Conservation (phyloP, 2,329 filamentous ascomycete species). For the Trichoderma sp. region DNA sequence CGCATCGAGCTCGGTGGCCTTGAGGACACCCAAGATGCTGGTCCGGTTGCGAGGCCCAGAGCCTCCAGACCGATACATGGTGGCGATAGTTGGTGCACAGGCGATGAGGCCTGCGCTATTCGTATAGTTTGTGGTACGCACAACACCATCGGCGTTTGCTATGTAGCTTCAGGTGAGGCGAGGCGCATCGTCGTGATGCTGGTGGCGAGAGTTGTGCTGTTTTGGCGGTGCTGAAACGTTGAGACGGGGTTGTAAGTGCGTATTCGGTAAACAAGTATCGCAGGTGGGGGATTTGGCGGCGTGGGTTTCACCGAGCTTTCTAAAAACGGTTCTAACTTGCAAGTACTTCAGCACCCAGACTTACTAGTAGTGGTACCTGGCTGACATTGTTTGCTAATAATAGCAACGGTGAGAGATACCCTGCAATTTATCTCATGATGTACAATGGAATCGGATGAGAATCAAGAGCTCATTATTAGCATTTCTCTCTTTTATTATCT, state of each 20-base stretch:
- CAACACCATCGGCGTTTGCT: conserved; percentile 15
- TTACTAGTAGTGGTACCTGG: not conserved
- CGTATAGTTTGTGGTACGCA: not conserved
- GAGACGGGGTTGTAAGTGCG: not conserved
- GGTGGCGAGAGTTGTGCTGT: not conserved
- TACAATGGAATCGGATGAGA: not conserved
- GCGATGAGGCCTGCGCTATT: conserved; percentile 16
- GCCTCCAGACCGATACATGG: conserved; percentile 45
- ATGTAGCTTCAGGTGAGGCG: not conserved
- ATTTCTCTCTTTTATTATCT: not conserved
- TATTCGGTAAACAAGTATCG: conserved; percentile 3
- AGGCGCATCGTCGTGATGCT: conserved; percentile 15
- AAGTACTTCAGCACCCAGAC: not conserved
- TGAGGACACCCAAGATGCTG: conserved; percentile 72
- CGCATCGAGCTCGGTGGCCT: conserved; percentile 70
- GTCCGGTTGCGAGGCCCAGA: conserved; percentile 36
- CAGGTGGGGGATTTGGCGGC: conserved; percentile 6
- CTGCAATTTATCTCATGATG: not conserved
- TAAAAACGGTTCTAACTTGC: not conserved
- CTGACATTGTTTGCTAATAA: not conserved
- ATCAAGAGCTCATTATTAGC: not conserved
- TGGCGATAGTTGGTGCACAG: conserved; percentile 18
- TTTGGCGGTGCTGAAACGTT: not conserved
- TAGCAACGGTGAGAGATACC: not conserved
- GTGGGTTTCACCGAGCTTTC: conserved; percentile 5